Conservation (phyloP, 164 flowering plant species). For the Vitis cinerea region DNA sequence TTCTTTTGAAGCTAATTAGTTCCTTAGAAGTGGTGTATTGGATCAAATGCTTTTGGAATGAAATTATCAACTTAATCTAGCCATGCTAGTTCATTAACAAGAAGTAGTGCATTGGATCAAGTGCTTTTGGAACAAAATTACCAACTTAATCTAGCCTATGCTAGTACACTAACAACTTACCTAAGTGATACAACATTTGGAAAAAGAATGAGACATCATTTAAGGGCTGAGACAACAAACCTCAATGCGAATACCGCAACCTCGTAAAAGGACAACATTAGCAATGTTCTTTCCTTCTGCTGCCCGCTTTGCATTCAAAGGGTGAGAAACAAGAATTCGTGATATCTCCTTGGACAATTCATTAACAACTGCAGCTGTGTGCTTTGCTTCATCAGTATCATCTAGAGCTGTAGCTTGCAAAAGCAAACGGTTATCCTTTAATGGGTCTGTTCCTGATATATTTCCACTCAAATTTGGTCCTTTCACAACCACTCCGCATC, state of each 20-base stretch:
- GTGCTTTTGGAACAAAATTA: no score
- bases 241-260: slow-evolving; percentile 98
- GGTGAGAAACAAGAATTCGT: slow-evolving; percentile 72
- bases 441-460: slow-evolving; percentile 97
- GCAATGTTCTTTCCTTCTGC: slow-evolving; percentile 89
- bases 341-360: slow-evolving; percentile 91
- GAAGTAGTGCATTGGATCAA: no score
- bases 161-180: no score
- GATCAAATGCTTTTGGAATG: no score
- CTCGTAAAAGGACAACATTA: slow-evolving; percentile 89
- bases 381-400: slow-evolving; percentile 82
- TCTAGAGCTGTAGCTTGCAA: slow-evolving; percentile 80
- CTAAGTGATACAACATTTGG: no score
- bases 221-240: slow-evolving; percentile 25
- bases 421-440: slow-evolving; percentile 88
- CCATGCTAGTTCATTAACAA: no score
- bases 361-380: slow-evolving; percentile 86
- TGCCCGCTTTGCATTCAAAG: slow-evolving; percentile 68
- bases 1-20: no score
- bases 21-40: no score
- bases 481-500: slow-evolving; percentile 98
- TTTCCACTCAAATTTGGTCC: slow-evolving; percentile 95
- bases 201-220: not conserved
- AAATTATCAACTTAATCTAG: no score
- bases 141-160: no score